These are phyloP conservation scores for Fusarium abutilonis DNA, from an alignment of 2,329 filamentous ascomycete genomes.

Conservation along the genomic window DNA sequence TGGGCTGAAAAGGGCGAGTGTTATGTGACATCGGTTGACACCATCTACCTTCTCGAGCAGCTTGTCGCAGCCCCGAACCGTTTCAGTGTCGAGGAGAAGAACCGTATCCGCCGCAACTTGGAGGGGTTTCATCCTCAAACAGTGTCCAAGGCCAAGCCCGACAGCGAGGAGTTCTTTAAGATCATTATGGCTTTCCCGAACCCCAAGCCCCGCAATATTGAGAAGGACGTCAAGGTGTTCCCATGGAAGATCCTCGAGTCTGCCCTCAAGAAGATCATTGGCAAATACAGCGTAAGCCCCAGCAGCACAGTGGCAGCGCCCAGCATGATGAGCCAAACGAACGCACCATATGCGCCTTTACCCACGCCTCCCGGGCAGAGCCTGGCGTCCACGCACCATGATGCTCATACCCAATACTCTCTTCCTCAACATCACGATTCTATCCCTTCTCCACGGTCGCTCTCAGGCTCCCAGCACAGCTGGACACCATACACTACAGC, in stretches of 20 bases:
- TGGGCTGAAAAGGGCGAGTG: constrained; percentile 93
- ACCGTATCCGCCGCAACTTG: constrained; percentile 92
- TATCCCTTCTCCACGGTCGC: constrained; percentile 63
- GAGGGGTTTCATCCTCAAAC: constrained; percentile 94
- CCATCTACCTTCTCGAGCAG: constrained; percentile 92
- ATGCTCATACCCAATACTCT: constrained; percentile 53
- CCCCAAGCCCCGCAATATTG: constrained; percentile 96
- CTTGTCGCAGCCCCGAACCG: constrained; percentile 78
- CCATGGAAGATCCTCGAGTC: constrained; percentile 89
- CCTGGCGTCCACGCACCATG: constrained; percentile 48
- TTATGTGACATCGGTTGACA: constrained; percentile 96
- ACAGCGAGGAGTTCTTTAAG: constrained; percentile 98
- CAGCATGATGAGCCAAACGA: constrained; percentile 55
- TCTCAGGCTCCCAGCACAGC: constrained; percentile 58
- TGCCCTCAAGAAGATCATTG: constrained; percentile 97
- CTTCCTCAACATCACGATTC: constrained; percentile 59
- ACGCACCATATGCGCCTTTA: constrained; percentile 55
- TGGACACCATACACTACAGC: constrained; percentile 60
- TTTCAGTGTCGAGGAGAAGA: constrained; percentile 98
- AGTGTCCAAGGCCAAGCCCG: constrained; percentile 89
- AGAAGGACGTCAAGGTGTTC: constrained; percentile 99
- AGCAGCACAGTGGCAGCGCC: constrained; percentile 52
- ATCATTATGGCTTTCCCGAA: constrained; percentile 97
- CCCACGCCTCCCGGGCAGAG: constrained; percentile 58
- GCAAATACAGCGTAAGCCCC: constrained; percentile 80